Percentiles rank a stretch among this genome's conserved stretches.
phyloP scores from a whole-genome alignment of 2,329 filamentous ascomycete species.

The Elsinoe ampelina region DNA sequence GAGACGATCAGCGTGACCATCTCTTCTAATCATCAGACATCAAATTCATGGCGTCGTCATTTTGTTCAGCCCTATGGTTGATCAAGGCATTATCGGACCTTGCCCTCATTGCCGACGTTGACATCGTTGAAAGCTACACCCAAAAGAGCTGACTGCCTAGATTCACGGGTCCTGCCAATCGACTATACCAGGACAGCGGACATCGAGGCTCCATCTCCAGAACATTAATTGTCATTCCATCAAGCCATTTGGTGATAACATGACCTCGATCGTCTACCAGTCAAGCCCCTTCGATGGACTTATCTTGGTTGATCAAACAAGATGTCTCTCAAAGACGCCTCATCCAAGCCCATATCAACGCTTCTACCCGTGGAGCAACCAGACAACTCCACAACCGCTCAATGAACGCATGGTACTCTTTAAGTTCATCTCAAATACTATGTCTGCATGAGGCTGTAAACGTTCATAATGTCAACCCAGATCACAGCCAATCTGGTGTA shows the following conservation, averaged over 20 bases:
- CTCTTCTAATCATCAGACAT: neutral
- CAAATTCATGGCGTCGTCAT: neutral
- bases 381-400: conserved; percentile 4
- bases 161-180: too few relatives aligned
- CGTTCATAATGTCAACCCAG: neutral
- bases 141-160: neutral
- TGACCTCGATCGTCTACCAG: neutral
- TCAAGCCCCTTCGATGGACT: neutral
- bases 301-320: neutral
- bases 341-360: neutral
- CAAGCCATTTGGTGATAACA: too few relatives aligned
- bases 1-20: neutral
- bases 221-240: too few relatives aligned
- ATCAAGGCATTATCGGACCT: neutral
- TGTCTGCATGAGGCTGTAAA: neutral
- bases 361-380: conserved; percentile 4
- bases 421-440: neutral
- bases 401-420: neutral
- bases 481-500: conserved; percentile 1
- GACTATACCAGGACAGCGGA: too few relatives aligned
- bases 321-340: neutral
- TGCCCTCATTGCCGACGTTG: neutral
- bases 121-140: neutral
- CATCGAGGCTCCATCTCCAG: too few relatives aligned
- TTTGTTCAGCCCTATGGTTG: conserved; percentile 2